These are phyloP conservation scores for Paraphysoderma sedebokerense DNA, from an alignment of 371 early-diverging fungal genomes.

Conservation along the genomic window DNA sequence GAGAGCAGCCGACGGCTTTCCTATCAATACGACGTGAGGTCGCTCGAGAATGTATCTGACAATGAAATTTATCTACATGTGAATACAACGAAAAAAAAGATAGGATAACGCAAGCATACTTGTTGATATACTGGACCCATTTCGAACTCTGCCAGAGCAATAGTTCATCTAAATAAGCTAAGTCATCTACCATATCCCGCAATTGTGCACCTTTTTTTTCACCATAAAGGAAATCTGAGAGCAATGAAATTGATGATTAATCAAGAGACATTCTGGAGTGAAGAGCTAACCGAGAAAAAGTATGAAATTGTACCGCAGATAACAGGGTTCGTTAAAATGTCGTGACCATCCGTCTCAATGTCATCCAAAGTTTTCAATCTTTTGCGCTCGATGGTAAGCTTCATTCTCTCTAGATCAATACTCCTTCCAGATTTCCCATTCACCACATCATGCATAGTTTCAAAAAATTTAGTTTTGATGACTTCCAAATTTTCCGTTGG, in stretches of 20 bases:
- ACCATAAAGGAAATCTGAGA: conserved; percentile 39
- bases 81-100: too few relatives aligned
- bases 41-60: conserved; percentile 36
- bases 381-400: conserved; percentile 34
- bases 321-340: conserved; percentile 19
- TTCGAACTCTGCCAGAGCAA: conserved; percentile 21
- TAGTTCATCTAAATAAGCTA: conserved; percentile 25
- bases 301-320: conserved; percentile 16
- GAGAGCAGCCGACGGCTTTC: conserved; percentile 39
- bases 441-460: conserved; percentile 22
- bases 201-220: conserved; percentile 30
- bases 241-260: neutral
- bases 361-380: conserved; percentile 18
- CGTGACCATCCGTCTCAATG: conserved; percentile 27
- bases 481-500: conserved; percentile 41
- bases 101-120: conserved; percentile 10
- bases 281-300: conserved; percentile 2
- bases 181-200: conserved; percentile 23
- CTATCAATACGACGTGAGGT: conserved; percentile 31
- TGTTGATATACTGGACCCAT: conserved; percentile 32
- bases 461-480: conserved; percentile 23
- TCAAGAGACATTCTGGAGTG: neutral
- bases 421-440: too few relatives aligned
- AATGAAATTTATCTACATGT: too few relatives aligned
- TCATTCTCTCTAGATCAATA: conserved; percentile 45